phyloP scores from a whole-genome alignment of 2,329 filamentous ascomycete species.

The Neophaeococcomyces aloes region DNA sequence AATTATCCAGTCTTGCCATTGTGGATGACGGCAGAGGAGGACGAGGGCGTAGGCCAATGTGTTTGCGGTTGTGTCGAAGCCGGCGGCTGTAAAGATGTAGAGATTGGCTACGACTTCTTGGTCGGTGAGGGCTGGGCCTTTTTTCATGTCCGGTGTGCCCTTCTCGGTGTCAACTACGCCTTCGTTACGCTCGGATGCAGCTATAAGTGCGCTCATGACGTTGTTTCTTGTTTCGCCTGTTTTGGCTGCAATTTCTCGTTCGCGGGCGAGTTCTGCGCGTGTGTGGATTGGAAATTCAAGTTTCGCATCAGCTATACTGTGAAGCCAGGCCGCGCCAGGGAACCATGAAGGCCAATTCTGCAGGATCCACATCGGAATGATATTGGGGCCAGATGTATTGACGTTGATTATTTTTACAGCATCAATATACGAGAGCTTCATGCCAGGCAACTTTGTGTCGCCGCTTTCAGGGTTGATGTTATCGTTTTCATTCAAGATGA shows the following conservation, averaged over 20 bases:
- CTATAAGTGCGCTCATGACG: conserved; percentile 17
- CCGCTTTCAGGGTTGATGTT: conserved; percentile 19
- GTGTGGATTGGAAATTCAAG: conserved; percentile 24
- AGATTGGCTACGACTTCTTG: conserved; percentile 19
- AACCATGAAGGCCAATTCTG: conserved; percentile 13
- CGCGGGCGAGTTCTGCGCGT: conserved; percentile 23
- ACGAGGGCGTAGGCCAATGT: conserved; percentile 41
- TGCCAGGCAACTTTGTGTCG: conserved; percentile 11
- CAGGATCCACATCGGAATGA: conserved; percentile 23
- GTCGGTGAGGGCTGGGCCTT: conserved; percentile 11
- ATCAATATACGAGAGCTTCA: conserved; percentile 25
- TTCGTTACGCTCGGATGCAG: conserved; percentile 2
- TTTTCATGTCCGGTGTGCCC: neutral
- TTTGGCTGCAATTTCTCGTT: conserved; percentile 28
- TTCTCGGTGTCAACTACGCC: neutral
- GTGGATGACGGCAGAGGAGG: conserved; percentile 36
- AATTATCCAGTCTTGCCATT: conserved; percentile 43
- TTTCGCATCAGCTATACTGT: conserved; percentile 23
- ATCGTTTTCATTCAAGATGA: neutral
- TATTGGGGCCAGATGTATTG: conserved; percentile 23
- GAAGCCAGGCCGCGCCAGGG: conserved; percentile 11
- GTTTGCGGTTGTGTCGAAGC: conserved; percentile 39
- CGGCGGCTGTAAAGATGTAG: conserved; percentile 19
- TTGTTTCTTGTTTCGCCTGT: conserved; percentile 25
- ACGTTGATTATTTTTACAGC: conserved; percentile 25